Conservation (phyloP, 805 yeast species). For the Barnettozyma sucrosica region DNA sequence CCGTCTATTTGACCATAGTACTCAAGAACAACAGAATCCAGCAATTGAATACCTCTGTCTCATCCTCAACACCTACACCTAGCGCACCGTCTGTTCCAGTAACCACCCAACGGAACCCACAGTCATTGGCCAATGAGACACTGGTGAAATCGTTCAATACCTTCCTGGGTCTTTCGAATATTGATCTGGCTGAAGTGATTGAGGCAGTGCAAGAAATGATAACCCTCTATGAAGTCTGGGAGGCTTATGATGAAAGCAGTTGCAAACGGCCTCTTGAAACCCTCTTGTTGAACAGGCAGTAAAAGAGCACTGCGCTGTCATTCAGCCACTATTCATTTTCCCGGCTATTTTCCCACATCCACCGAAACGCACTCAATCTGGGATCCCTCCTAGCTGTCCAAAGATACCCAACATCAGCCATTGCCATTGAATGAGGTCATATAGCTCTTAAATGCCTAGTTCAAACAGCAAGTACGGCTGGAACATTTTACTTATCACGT, state of each 20-base stretch:
- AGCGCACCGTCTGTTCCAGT: background rate
- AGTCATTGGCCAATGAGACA: slow-evolving; percentile 27
- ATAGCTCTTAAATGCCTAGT: background rate
- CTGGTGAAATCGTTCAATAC: slow-evolving; percentile 48
- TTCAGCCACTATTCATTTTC: background rate
- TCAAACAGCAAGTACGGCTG: background rate
- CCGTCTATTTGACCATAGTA: slow-evolving; percentile 74
- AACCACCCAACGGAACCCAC: background rate
- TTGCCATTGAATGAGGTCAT: background rate
- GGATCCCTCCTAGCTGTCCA: background rate
- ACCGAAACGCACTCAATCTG: too few relatives aligned
- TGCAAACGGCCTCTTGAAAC: slow-evolving; percentile 23
- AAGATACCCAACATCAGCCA: background rate
- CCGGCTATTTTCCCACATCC: too few relatives aligned
- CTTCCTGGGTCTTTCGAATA: slow-evolving; percentile 69
- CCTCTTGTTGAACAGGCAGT: slow-evolving; percentile 18
- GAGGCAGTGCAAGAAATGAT: slow-evolving; percentile 83
- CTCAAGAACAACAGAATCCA: slow-evolving; percentile 34
- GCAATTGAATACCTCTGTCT: slow-evolving; percentile 7
- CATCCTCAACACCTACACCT: background rate
- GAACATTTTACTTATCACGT: background rate
- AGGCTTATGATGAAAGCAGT: slow-evolving; percentile 60
- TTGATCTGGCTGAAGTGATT: slow-evolving; percentile 70
- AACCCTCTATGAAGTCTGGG: slow-evolving; percentile 81
- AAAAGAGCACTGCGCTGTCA: too few relatives aligned